Evolutionary conservation across 192 early-diverging fungal genomes (phyloP).

Genomic region (Backusella liffmaniae): DNA sequence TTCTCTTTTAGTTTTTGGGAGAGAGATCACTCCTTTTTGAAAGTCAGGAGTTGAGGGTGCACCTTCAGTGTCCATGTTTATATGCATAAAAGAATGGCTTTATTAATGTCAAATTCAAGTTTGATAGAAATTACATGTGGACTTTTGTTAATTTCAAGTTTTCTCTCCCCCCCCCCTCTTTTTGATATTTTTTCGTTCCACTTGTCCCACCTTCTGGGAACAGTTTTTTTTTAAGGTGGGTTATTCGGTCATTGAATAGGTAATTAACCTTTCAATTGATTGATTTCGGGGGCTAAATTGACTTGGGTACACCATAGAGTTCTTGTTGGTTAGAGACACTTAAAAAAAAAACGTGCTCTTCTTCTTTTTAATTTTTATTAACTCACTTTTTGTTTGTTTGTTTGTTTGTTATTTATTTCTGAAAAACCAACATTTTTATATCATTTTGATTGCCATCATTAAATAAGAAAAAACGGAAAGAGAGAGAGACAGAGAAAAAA

Average conservation of each 20-base stretch:
- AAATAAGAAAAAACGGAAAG: neutral
- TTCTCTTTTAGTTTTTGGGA: neutral
- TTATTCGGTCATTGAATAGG: neutral
- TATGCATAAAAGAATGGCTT: neutral
- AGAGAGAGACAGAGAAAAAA: neutral
- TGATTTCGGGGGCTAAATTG: constrained; percentile 5
- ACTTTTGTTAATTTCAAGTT: neutral
- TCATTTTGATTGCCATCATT: neutral
- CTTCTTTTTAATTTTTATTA: constrained; percentile 2
- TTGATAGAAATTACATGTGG: neutral
- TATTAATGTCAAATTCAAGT: neutral
- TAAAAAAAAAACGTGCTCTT: neutral
- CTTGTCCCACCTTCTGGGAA: neutral
- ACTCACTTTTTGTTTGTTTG: neutral
- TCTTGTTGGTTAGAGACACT: neutral
- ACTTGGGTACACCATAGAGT: neutral
- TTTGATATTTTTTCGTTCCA: neutral
- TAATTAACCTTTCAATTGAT: neutral
- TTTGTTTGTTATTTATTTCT: neutral
- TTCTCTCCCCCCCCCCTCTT: neutral
- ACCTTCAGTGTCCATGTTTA: neutral
- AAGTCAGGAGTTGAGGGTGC: neutral
- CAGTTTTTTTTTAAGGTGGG: neutral
- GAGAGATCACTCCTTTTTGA: neutral
- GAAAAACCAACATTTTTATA: neutral